Percentiles rank a stretch among this genome's conserved stretches.
Conservation (phyloP, 2,329 filamentous ascomycete species). For the Clarireedia paspali region DNA sequence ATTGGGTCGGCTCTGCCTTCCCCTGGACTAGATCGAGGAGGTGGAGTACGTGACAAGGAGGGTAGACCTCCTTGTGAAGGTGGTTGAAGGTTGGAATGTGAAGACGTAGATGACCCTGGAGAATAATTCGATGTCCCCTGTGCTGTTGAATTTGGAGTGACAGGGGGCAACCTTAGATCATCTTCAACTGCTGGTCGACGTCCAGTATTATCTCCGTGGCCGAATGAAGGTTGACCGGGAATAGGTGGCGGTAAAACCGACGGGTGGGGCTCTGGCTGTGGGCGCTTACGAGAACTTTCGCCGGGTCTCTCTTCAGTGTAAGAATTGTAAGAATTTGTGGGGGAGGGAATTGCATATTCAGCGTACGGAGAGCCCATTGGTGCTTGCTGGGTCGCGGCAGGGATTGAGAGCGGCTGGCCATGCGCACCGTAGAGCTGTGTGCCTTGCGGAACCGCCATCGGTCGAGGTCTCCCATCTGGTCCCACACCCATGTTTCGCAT, state of each 20-base stretch:
- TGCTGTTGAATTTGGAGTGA: constrained; percentile 22
- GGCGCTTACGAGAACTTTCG: constrained; percentile 26
- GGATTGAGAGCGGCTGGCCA: constrained; percentile 30
- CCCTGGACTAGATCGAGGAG: constrained; percentile 25
- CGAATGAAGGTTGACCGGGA: constrained; percentile 25
- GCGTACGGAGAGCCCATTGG: constrained; percentile 21
- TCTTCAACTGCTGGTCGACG: constrained; percentile 25
- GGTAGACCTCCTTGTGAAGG: constrained; percentile 17
- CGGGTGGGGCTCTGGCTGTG: constrained; percentile 29
- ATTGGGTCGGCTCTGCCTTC: constrained; percentile 27
- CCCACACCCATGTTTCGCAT: constrained; percentile 36
- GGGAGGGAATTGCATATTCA: constrained; percentile 28
- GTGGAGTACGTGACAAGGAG: constrained; percentile 25
- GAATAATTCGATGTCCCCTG: constrained; percentile 25
- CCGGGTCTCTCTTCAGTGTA: constrained; percentile 17
- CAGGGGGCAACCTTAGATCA: constrained; percentile 29
- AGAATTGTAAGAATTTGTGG: constrained; percentile 27
- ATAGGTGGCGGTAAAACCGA: constrained; percentile 31
- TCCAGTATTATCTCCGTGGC: constrained; percentile 17
- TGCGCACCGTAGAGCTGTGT: constrained; percentile 33
- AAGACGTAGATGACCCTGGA: constrained; percentile 26
- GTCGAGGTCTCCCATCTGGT: constrained; percentile 27
- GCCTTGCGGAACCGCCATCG: constrained; percentile 24
- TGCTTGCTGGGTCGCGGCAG: constrained; percentile 19
- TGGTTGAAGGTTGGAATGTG: constrained; percentile 24